Evolutionary conservation across 225 moss, liverwort and hornwort species (phyloP).

Genomic region (Asterella californica): DNA sequence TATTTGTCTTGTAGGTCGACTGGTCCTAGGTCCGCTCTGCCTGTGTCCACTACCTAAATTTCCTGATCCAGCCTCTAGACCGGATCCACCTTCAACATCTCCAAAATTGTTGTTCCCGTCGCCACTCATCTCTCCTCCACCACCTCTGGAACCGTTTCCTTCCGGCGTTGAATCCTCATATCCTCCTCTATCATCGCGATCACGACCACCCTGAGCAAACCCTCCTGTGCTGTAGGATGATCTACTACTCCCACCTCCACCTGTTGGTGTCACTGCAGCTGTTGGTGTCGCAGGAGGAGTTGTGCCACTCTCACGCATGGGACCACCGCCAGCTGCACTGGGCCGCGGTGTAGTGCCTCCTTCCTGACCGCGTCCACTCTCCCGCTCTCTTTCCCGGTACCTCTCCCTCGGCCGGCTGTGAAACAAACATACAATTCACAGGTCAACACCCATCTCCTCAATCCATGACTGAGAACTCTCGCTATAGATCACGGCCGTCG

Average conservation of each 20-base stretch:
- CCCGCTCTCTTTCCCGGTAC: conserved; percentile 86
- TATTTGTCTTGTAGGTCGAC: conserved; percentile 61
- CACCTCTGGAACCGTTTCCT: conserved; percentile 49
- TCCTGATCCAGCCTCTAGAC: conserved; percentile 55
- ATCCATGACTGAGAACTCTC: not conserved
- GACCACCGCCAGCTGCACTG: conserved; percentile 38
- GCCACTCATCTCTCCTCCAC: conserved; percentile 24
- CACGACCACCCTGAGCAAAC: conserved; percentile 47
- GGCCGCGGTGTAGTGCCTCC: conserved; percentile 49
- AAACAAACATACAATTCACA: not conserved
- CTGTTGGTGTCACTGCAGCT: conserved; percentile 37
- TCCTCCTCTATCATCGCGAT: conserved; percentile 60
- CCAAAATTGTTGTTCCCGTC: conserved; percentile 52
- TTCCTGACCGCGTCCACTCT: conserved; percentile 68
- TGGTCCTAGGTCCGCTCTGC: conserved; percentile 59
- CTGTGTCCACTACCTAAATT: conserved; percentile 47
- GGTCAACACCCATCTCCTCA: not conserved
- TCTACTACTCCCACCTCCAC: conserved; percentile 41
- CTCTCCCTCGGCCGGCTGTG: conserved; percentile 87
- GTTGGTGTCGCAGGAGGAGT: conserved; percentile 92
- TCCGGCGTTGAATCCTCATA: conserved; percentile 55
- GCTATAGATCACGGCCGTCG: not conserved
- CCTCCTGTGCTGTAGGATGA: conserved; percentile 46
- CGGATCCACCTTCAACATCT: conserved; percentile 55
- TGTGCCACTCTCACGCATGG: conserved; percentile 52